Evolutionary conservation across 768 basidiomycete genomes (phyloP).

Genomic region (Boletellus emodensis): DNA sequence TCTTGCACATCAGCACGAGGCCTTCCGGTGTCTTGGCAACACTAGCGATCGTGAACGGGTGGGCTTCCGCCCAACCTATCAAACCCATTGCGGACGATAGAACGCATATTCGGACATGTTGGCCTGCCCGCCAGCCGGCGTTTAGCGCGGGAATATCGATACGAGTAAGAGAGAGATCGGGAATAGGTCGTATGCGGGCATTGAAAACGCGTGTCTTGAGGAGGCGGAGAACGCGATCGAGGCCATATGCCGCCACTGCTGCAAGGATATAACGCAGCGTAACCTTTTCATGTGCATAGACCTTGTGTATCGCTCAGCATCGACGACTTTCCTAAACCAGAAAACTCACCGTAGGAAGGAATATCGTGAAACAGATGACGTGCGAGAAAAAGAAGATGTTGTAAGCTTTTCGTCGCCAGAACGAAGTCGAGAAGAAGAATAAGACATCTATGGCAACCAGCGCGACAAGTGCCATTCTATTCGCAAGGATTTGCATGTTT

Average conservation of each 20-base stretch:
- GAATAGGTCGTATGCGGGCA: conserved; percentile 44
- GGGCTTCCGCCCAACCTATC: conserved; percentile 40
- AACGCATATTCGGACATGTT: conserved; percentile 54
- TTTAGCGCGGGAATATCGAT: conserved; percentile 43
- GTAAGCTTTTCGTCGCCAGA: conserved; percentile 40
- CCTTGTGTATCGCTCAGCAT: conserved; percentile 13
- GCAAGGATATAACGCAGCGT: conserved; percentile 41
- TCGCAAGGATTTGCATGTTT: conserved; percentile 11
- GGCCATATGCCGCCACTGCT: conserved; percentile 36
- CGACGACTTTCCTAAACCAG: conserved; percentile 8
- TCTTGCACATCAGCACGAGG: conserved; percentile 49
- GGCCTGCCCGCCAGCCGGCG: conserved; percentile 56
- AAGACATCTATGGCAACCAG: conserved; percentile 35
- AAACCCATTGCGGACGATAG: conserved; percentile 38
- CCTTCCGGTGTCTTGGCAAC: conserved; percentile 40
- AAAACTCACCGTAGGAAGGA: conserved; percentile 36
- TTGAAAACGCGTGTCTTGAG: conserved; percentile 42
- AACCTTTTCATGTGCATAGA: conserved; percentile 18
- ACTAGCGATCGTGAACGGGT: conserved; percentile 53
- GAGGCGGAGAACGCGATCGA: conserved; percentile 46
- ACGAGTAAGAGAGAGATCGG: conserved; percentile 44
- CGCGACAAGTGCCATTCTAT: conserved; percentile 32
- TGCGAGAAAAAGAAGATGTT: conserved; percentile 44
- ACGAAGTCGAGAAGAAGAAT: conserved; percentile 37
- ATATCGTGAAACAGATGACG: conserved; percentile 37